phyloP scores from a whole-genome alignment of 2,329 filamentous ascomycete species.

The Trichoderma citrinoviride region DNA sequence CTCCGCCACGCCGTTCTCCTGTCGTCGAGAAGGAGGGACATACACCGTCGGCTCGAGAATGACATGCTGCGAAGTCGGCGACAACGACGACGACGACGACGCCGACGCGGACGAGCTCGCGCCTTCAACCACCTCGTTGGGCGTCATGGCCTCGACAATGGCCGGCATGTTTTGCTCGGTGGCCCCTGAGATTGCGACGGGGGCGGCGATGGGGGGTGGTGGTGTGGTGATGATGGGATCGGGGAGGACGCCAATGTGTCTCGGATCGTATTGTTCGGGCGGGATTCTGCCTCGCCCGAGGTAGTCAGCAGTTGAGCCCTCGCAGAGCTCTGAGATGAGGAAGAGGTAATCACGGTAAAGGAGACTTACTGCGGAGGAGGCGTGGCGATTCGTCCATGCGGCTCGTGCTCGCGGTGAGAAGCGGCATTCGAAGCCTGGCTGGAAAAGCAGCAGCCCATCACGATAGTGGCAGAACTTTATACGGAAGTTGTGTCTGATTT shows the following conservation, averaged over 20 bases:
- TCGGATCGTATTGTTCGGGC: background rate
- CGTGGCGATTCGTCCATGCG: background rate
- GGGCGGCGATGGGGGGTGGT: background rate
- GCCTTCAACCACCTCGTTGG: background rate
- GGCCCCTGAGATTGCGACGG: background rate
- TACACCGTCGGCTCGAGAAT: conserved; percentile 19
- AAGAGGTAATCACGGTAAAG: background rate
- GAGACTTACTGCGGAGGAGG: conserved; percentile 11
- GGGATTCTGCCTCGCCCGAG: background rate
- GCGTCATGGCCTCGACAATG: conserved; percentile 7
- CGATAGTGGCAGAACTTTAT: too few relatives aligned
- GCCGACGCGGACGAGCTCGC: background rate
- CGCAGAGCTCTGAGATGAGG: background rate
- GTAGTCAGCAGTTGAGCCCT: background rate
- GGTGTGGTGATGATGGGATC: background rate
- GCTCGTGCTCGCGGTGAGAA: background rate
- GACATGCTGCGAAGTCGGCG: background rate
- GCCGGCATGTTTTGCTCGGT: background rate
- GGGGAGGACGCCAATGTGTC: background rate
- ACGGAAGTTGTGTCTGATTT: background rate
- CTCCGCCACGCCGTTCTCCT: background rate
- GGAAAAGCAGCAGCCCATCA: conserved; percentile 22
- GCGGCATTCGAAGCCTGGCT: conserved; percentile 8
- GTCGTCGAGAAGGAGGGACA: conserved; percentile 3
- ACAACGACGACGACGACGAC: background rate